phyloP scores from a whole-genome alignment of 1,284 basidiomycete genomes.

The Pulchroboletus neoregius region DNA sequence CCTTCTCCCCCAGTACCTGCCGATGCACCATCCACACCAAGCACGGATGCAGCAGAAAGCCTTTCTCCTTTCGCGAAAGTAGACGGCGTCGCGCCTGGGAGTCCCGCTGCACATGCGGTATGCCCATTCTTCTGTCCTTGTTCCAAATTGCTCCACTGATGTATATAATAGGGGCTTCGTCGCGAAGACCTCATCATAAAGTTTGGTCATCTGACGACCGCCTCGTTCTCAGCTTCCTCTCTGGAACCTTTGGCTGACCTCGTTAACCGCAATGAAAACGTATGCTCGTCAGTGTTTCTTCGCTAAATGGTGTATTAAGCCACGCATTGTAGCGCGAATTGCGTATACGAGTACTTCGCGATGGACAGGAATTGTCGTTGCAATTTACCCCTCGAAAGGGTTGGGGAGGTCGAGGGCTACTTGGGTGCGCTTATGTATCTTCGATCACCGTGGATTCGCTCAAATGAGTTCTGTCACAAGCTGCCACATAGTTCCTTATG shows the following conservation, averaged over 20 bases:
- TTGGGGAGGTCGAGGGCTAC: slow-evolving; percentile 76
- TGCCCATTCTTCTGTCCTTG: slow-evolving; percentile 27
- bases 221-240: slow-evolving; percentile 49
- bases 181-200: slow-evolving; percentile 69
- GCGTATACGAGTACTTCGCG: slow-evolving; percentile 40
- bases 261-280: slow-evolving; percentile 73
- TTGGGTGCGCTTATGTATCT: slow-evolving; percentile 63
- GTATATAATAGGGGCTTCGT: slow-evolving; percentile 72
- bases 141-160: too few relatives aligned
- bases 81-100: slow-evolving; percentile 69
- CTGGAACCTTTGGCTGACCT: slow-evolving; percentile 67
- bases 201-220: slow-evolving; percentile 62
- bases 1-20: slow-evolving; percentile 3
- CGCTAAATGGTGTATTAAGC: neutral
- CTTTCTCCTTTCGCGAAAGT: slow-evolving; percentile 68
- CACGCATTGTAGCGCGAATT: slow-evolving; percentile 51
- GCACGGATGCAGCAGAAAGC: slow-evolving; percentile 16
- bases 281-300: slow-evolving; percentile 36
- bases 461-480: slow-evolving; percentile 34
- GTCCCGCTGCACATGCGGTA: slow-evolving; percentile 78
- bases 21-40: slow-evolving; percentile 1
- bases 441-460: neutral
- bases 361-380: slow-evolving; percentile 37
- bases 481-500: slow-evolving; percentile 70
- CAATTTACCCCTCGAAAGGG: slow-evolving; percentile 53